Conservation (phyloP, 176 grass and related monocot genomes). For the Zoysia japonica region DNA sequence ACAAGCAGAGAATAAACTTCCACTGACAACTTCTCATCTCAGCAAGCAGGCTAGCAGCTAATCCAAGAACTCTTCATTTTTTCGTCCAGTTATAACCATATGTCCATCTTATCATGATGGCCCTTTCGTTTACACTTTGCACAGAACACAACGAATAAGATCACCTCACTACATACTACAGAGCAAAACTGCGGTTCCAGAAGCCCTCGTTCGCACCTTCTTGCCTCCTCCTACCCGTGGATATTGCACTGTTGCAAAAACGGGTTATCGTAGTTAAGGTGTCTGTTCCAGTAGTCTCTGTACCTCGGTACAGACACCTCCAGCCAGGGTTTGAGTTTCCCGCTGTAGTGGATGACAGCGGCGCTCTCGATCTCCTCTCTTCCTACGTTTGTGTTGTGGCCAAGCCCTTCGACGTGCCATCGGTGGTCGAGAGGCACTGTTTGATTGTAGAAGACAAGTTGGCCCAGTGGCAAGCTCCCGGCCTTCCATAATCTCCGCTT, state of each 20-base stretch:
- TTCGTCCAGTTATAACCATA: not conserved
- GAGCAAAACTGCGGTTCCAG: slow-evolving; percentile 4
- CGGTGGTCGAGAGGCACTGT: slow-evolving; percentile 62
- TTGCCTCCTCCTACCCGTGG: slow-evolving; percentile 39
- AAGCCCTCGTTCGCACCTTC: not conserved
- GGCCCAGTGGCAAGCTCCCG: slow-evolving; percentile 71
- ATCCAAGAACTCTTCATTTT: not conserved
- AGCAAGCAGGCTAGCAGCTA: not conserved
- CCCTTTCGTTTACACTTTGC: not conserved
- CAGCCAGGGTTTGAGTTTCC: slow-evolving; percentile 80
- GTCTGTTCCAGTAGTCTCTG: slow-evolving; percentile 66
- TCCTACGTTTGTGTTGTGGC: slow-evolving; percentile 34
- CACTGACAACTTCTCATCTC: not conserved
- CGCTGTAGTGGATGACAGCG: slow-evolving; percentile 70
- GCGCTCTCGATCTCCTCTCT: slow-evolving; percentile 54
- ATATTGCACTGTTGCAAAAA: slow-evolving; percentile 80
- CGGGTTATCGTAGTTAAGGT: slow-evolving; percentile 59
- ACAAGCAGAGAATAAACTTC: not conserved
- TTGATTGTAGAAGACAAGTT: slow-evolving; percentile 76
- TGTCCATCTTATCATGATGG: slow-evolving; percentile 17
- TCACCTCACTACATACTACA: slow-evolving; percentile 15
- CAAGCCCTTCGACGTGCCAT: slow-evolving; percentile 77
- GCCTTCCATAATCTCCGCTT: slow-evolving; percentile 57
- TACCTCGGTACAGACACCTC: slow-evolving; percentile 76
- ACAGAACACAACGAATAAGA: slow-evolving; percentile 21